These are phyloP conservation scores for Cubamyces lactineus DNA, from an alignment of 768 basidiomycete species.

Conservation along the genomic window DNA sequence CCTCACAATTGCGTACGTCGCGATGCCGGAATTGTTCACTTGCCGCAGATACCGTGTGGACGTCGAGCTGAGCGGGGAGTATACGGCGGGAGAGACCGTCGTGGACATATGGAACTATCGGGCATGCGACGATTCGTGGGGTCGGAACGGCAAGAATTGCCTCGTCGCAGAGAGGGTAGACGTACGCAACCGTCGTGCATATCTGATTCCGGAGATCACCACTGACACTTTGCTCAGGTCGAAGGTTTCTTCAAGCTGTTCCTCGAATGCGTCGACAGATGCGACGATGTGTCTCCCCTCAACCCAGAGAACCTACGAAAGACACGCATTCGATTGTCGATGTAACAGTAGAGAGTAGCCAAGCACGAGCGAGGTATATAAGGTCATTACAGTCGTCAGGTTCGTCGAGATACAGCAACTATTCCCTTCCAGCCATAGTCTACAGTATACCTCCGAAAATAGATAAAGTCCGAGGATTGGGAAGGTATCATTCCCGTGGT, in stretches of 20 bases:
- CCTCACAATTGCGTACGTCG: constrained; percentile 77
- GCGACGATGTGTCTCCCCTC: constrained; percentile 64
- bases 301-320: constrained; percentile 39
- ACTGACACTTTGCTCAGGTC: constrained; percentile 46
- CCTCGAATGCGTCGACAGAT: constrained; percentile 57
- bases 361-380: constrained; percentile 4
- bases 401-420: constrained; percentile 14
- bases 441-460: constrained; percentile 5
- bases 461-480: not conserved
- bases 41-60: constrained; percentile 75
- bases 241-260: constrained; percentile 67
- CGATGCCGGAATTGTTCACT: constrained; percentile 66
- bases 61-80: constrained; percentile 70
- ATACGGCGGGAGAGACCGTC: constrained; percentile 76
- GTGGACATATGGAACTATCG: constrained; percentile 76
- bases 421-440: not conserved
- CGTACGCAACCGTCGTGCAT: constrained; percentile 41
- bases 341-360: not conserved
- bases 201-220: not conserved
- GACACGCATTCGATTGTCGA: not conserved
- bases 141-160: constrained; percentile 74
- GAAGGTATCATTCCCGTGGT: not conserved
- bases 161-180: constrained; percentile 67
- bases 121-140: constrained; percentile 69
- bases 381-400: constrained; percentile 25